These are phyloP conservation scores for Aschersonia sp. DNA, from an alignment of 2,329 filamentous ascomycete species.

Conservation along the genomic window DNA sequence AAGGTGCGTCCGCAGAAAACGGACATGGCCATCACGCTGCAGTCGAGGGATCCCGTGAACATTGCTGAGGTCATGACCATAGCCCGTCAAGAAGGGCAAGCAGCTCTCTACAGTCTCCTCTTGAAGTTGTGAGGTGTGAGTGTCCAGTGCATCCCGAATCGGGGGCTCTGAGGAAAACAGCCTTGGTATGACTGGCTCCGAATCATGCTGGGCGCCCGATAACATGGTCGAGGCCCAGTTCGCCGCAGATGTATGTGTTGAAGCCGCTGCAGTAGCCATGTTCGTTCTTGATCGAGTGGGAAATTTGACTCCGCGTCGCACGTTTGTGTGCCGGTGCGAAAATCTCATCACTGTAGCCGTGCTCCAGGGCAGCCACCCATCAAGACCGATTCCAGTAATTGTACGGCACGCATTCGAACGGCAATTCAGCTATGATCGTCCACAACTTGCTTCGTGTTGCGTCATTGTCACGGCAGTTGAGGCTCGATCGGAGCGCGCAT, in stretches of 20 bases:
- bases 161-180: slow-evolving; percentile 44
- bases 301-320: slow-evolving; percentile 4
- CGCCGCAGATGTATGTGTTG: background rate
- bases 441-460: background rate
- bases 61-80: slow-evolving; percentile 45
- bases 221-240: background rate
- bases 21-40: slow-evolving; percentile 45
- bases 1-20: slow-evolving; percentile 46
- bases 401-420: too few species aligned
- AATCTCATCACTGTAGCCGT: slow-evolving; percentile 4
- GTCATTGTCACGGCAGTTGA: background rate
- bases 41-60: slow-evolving; percentile 60
- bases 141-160: slow-evolving; percentile 51
- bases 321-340: slow-evolving; percentile 2
- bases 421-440: too few species aligned
- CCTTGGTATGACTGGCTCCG: slow-evolving; percentile 26
- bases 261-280: slow-evolving; percentile 3
- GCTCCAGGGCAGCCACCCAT: too few species aligned
- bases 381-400: too few species aligned
- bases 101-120: slow-evolving; percentile 54
- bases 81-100: slow-evolving; percentile 50
- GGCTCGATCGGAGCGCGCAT: background rate
- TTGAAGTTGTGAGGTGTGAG: slow-evolving; percentile 54
- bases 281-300: slow-evolving; percentile 2
- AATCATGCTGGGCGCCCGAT: slow-evolving; percentile 7